A percentile compares a stretch with the other conserved stretches of the same genome.
Conservation (phyloP, 2,329 filamentous ascomycete genomes). For the Aaosphaeria pasadenensis region DNA sequence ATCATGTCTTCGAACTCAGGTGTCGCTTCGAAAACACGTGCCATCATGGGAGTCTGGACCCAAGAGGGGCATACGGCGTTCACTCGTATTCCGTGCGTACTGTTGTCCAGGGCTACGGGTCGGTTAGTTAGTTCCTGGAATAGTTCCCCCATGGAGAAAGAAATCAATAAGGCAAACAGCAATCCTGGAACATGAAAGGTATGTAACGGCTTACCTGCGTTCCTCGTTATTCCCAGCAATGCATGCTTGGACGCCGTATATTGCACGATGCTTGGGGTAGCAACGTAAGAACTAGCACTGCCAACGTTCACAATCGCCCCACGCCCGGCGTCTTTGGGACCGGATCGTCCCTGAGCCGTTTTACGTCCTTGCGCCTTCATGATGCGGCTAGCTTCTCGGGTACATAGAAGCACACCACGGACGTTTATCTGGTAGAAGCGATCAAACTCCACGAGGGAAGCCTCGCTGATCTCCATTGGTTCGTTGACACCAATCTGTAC, state of each 20-base stretch:
- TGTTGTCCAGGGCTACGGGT: slow-evolving; percentile 11
- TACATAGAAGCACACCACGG: slow-evolving; percentile 8
- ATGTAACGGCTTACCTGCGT: slow-evolving; percentile 11
- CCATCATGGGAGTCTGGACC: slow-evolving; percentile 9
- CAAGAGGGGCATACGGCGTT: slow-evolving; percentile 10
- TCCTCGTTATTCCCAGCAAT: slow-evolving; percentile 27
- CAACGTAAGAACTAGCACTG: slow-evolving; percentile 12
- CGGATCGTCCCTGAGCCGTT: slow-evolving; percentile 3
- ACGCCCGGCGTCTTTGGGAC: slow-evolving; percentile 7
- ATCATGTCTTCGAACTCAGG: slow-evolving; percentile 6
- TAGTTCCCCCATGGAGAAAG: background rate
- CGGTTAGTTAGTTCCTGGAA: background rate
- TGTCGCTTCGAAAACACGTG: slow-evolving; percentile 4
- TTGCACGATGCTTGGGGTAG: slow-evolving; percentile 9
- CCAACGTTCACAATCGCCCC: slow-evolving; percentile 16
- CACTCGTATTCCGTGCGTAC: slow-evolving; percentile 7
- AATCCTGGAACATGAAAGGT: too few relatives aligned
- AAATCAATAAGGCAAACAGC: too few relatives aligned
- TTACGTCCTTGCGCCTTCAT: slow-evolving; percentile 45
- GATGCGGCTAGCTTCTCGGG: slow-evolving; percentile 42
- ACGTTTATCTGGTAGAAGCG: slow-evolving; percentile 7
- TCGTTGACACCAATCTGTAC: slow-evolving; percentile 6
- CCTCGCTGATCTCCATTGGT: slow-evolving; percentile 4
- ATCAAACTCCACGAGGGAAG: slow-evolving; percentile 8
- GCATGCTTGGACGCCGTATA: slow-evolving; percentile 27